Conservation (phyloP, 176 grass and related monocot species). For the Oryza glaberrima region DNA sequence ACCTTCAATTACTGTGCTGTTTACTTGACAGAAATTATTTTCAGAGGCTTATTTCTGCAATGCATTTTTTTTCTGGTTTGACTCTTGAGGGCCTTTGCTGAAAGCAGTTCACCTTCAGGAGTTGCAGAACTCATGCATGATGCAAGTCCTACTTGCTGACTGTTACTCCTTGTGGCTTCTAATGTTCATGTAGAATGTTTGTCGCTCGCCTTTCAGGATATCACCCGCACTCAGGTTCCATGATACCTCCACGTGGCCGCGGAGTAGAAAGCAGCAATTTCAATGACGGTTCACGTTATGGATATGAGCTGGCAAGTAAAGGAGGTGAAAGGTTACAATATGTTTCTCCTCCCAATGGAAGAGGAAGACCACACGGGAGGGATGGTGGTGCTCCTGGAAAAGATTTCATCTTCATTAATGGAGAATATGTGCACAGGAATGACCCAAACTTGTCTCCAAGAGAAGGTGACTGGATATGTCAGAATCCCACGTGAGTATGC, state of each 20-base stretch:
- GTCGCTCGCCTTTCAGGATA: conserved; percentile 3
- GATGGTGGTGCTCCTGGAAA: conserved; percentile 1
- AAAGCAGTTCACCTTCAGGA: background rate
- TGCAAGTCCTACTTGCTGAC: background rate
- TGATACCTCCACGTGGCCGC: background rate
- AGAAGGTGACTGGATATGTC: conserved; percentile 1
- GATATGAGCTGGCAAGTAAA: background rate
- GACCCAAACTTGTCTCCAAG: conserved; percentile 7
- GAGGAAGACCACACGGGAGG: background rate
- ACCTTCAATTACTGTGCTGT: background rate
- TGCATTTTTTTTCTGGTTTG: background rate
- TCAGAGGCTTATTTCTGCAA: background rate
- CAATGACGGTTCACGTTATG: conserved; percentile 3
- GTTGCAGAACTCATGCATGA: background rate
- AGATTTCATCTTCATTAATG: background rate
- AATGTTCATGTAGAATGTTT: conserved; percentile 5
- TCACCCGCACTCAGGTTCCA: background rate
- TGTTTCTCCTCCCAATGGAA: background rate
- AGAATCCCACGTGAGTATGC: background rate
- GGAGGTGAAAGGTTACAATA: background rate
- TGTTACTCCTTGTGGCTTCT: background rate
- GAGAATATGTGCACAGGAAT: background rate
- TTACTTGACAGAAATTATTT: background rate
- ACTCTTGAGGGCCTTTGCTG: background rate
- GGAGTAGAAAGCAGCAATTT: background rate